These are phyloP conservation scores for Penicillium sp. DNA, from an alignment of 2,329 filamentous ascomycete genomes.

Conservation along the genomic window DNA sequence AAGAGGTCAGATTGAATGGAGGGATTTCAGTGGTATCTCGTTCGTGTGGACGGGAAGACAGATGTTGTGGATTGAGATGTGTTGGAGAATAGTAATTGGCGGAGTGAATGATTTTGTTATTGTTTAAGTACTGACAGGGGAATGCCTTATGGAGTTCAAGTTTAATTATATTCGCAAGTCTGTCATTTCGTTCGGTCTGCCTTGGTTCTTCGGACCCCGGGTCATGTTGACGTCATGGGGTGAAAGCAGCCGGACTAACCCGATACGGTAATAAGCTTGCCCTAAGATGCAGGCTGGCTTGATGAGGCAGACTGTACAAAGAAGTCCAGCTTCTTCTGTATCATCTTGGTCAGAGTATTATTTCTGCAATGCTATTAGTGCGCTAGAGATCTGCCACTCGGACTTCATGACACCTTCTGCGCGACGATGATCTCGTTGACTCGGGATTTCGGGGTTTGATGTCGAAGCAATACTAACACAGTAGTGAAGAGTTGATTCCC, in stretches of 20 bases:
- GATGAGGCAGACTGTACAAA: neutral
- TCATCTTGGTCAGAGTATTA: neutral
- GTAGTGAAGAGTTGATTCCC: no score
- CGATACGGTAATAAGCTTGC: constrained; percentile 17
- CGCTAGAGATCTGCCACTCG: neutral
- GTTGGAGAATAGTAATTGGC: neutral
- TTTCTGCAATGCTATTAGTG: fast-evolving
- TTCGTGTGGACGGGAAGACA: neutral
- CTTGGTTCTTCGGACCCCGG: constrained; percentile 13
- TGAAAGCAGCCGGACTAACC: constrained; percentile 13
- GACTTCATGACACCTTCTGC: neutral
- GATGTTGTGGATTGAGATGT: neutral
- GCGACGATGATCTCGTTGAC: neutral
- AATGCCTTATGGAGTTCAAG: neutral
- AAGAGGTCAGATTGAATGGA: neutral
- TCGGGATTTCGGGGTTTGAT: neutral
- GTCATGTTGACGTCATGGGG: constrained; percentile 29
- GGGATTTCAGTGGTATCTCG: neutral
- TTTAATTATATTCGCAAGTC: neutral
- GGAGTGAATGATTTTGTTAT: neutral
- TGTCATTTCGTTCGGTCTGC: neutral
- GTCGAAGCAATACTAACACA: no score
- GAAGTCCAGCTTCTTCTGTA: no score
- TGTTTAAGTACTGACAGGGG: neutral
- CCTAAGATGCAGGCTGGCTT: neutral